phyloP scores from a whole-genome alignment of 257 asterid species.

The Nicotiana attenuata region DNA sequence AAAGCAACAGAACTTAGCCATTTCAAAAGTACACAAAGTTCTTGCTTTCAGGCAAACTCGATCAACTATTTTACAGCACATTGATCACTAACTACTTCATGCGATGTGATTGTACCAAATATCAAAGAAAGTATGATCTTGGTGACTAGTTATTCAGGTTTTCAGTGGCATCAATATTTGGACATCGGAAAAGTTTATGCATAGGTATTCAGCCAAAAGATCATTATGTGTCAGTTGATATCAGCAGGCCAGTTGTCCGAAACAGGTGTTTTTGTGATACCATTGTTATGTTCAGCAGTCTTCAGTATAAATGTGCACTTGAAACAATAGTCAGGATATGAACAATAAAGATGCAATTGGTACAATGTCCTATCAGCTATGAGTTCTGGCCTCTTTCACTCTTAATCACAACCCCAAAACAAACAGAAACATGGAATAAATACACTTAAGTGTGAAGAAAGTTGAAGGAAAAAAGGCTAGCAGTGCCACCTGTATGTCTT shows the following conservation, averaged over 20 bases:
- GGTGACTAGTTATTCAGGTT: neutral
- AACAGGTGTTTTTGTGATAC: neutral
- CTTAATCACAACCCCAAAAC: neutral
- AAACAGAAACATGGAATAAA: neutral
- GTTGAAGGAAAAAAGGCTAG: neutral
- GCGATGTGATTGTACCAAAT: neutral
- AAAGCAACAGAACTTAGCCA: neutral
- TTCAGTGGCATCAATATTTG: neutral
- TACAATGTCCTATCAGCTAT: neutral
- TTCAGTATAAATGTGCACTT: neutral
- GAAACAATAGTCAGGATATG: neutral
- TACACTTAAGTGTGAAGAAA: neutral
- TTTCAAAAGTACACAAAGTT: neutral
- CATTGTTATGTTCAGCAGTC: neutral
- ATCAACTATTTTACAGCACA: neutral
- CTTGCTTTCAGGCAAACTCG: neutral
- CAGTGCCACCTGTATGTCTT: slow-evolving; percentile 51
- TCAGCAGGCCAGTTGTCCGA: neutral
- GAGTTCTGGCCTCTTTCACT: neutral
- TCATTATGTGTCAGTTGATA: neutral
- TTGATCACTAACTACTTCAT: neutral
- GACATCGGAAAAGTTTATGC: neutral
- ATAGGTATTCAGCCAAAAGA: neutral
- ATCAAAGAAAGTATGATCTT: neutral
- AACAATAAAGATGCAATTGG: neutral